These are phyloP conservation scores for Lentinula aciculospora DNA, from an alignment of 768 basidiomycete genomes.

Conservation along the genomic window DNA sequence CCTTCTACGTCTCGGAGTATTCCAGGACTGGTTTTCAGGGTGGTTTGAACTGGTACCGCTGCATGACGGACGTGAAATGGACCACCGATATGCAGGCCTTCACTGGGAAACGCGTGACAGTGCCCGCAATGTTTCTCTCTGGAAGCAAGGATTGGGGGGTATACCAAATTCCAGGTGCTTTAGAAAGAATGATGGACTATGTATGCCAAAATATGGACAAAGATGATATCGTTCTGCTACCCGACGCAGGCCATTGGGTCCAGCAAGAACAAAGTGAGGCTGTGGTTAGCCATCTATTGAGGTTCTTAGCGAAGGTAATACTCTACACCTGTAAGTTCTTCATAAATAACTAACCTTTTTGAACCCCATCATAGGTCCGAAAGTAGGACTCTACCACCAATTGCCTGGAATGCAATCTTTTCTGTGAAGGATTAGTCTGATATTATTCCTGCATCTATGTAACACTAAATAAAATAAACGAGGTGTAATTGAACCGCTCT, in stretches of 20 bases:
- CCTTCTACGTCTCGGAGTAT: conserved; percentile 45
- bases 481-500: not conserved
- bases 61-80: conserved; percentile 27
- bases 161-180: conserved; percentile 46
- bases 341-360: not conserved
- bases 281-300: conserved; percentile 32
- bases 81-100: conserved; percentile 39
- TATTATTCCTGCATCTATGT: not conserved
- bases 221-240: conserved; percentile 45
- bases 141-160: conserved; percentile 58
- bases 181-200: conserved; percentile 36
- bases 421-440: not conserved
- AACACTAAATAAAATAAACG: not conserved
- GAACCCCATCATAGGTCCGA: not conserved
- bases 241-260: conserved; percentile 60
- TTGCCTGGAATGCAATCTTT: not conserved
- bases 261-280: conserved; percentile 48
- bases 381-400: not conserved
- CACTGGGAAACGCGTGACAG: conserved; percentile 35
- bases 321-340: not conserved
- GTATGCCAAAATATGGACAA: conserved; percentile 29
- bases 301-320: conserved; percentile 30
- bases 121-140: conserved; percentile 54
- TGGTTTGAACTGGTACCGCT: conserved; percentile 54
- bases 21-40: conserved; percentile 55